phyloP scores from a whole-genome alignment of 768 basidiomycete genomes.

The Tubosaeta sp. region DNA sequence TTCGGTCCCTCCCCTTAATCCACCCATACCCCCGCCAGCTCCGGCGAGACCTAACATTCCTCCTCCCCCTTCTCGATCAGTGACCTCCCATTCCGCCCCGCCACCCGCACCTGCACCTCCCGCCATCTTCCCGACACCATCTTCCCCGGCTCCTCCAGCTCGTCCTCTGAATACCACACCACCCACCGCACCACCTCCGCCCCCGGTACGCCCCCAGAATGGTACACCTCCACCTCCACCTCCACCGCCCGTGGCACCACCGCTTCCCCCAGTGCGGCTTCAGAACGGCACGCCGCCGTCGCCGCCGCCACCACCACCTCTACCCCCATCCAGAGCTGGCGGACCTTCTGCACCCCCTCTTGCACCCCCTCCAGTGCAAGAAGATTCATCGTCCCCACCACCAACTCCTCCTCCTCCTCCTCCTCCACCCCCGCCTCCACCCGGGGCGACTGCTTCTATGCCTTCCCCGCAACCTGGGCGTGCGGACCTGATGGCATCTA shows the following conservation, averaged over 20 bases:
- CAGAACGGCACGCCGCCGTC: constrained; percentile 20
- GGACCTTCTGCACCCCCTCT: constrained; percentile 35
- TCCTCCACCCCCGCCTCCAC: constrained; percentile 38
- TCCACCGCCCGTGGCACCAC: constrained; percentile 28
- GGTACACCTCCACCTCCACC: constrained; percentile 33
- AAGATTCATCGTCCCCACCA: constrained; percentile 31
- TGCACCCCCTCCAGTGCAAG: constrained; percentile 19
- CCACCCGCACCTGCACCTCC: constrained; percentile 25
- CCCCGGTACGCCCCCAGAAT: constrained; percentile 21
- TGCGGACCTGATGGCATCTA: constrained; percentile 66
- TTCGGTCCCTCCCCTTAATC: constrained; percentile 23
- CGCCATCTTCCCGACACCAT: constrained; percentile 20
- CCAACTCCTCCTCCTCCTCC: constrained; percentile 16
- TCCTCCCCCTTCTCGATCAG: constrained; percentile 35
- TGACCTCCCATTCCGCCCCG: constrained; percentile 30
- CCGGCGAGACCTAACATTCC: constrained; percentile 27
- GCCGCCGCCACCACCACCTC: constrained; percentile 39
- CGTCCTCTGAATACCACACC: constrained; percentile 22
- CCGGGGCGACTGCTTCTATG: constrained; percentile 22
- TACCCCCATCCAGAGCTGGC: constrained; percentile 22
- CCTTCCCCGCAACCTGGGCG: constrained; percentile 58
- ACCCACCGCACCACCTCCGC: constrained; percentile 26
- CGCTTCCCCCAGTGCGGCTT: constrained; percentile 32
- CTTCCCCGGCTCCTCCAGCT: constrained; percentile 27
- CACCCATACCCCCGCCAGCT: constrained; percentile 27